Base-by-base conservation (phyloP, 2,329 filamentous ascomycete species). In the Aspergillus versicolor region DNA sequence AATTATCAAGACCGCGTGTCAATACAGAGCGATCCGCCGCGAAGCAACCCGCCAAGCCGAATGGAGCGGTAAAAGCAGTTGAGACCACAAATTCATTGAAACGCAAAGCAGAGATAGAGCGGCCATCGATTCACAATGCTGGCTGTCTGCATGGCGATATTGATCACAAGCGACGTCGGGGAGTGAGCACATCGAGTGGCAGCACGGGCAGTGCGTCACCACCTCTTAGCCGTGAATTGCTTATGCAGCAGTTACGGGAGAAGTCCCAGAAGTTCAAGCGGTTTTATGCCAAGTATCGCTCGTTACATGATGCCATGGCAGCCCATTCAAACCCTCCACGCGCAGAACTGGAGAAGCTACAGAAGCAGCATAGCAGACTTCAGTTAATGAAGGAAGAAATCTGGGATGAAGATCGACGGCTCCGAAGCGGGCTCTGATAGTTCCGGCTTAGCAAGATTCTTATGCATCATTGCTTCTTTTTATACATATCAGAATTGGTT, bases 321-420 rank as follows among this genome's bases (percentile, higher is more conserved):
- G 64, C 67, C 6, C 70, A 72, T 37, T 60, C 74, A 32, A 71
- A 77, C 54, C 75, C 80, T 3, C 77, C 81, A 8, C 76, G 74
- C 48, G 72, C 77, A 21, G 81, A 86, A 63, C 71, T 84, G 58
- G 77, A 81, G 43, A 75, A 79, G 57, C 66, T 87, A 52, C 78
- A 80, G 65, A 77, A 73, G 57, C 82, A 84, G 78, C 82, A 85
- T 67, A 70, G 73, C 63, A 75, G 77, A 62, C 69, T 85, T 46
- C 77, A 81, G 64, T 76, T 77, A 62, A 82, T 84, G 80, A 86
- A 86, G 74, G 72, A 77, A 58, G 81, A 85, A 66, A 85, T 86
- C 60, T 77, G 75, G 75, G 74, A 75, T 38, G 75, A 77, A 61
- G 70, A 77, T 62, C 69, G 70, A 54, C 70, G 70, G 34, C 63